Percentiles rank a stretch among this genome's conserved stretches.
Evolutionary conservation across 495 filamentous ascomycete species (phyloP).

Genomic region (Aspergillus taichungensis): DNA sequence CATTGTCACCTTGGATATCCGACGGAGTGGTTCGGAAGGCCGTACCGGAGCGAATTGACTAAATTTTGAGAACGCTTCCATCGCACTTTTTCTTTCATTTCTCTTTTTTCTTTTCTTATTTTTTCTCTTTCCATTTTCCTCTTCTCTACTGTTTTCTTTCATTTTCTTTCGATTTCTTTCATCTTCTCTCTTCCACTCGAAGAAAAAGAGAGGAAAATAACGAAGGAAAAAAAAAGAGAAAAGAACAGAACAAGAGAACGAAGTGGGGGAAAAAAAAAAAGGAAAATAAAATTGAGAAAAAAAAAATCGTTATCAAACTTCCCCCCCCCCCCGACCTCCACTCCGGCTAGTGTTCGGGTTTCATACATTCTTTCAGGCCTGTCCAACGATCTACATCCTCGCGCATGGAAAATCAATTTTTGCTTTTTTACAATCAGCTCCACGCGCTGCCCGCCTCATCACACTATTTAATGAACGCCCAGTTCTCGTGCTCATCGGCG

Average conservation of each 20-base stretch:
- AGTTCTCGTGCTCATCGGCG: too few relatives aligned
- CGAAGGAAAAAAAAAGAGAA: neutral
- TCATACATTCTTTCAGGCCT: neutral
- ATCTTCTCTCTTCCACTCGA: neutral
- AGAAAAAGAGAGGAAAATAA: neutral
- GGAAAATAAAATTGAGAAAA: neutral
- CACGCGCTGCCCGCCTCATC: neutral
- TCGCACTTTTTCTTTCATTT: too few relatives aligned
- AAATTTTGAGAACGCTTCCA: too few relatives aligned
- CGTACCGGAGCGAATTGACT: too few relatives aligned
- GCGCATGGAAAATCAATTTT: constrained; percentile 1
- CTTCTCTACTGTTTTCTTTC: too few relatives aligned
- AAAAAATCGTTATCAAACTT: neutral
- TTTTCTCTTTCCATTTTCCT: neutral
- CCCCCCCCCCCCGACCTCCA: too few relatives aligned
- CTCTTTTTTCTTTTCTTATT: neutral
- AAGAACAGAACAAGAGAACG: constrained; percentile 1
- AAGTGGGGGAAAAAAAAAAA: neutral
- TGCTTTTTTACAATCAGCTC: constrained; percentile 2
- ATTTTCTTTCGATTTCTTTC: too few relatives aligned
- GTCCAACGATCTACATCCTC: constrained; percentile 2
- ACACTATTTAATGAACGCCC: constrained; percentile 1
- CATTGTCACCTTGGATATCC: too few relatives aligned
- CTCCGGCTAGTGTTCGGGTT: constrained; percentile 1
- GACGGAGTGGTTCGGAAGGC: too few relatives aligned